A percentile compares a stretch with the other conserved stretches of the same genome.
Conservation (phyloP, 345 rosid genomes). For the Salix purpurea region DNA sequence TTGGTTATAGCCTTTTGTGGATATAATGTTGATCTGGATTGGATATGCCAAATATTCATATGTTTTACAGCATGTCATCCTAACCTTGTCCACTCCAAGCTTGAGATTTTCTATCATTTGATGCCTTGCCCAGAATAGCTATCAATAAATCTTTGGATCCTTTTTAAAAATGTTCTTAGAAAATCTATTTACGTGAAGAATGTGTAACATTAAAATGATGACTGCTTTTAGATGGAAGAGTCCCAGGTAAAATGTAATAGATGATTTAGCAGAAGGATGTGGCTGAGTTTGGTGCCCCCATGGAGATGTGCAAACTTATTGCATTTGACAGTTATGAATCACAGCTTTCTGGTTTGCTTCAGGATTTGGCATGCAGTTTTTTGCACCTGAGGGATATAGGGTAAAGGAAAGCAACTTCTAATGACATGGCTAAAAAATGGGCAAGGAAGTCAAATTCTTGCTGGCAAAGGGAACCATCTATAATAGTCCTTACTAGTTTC, state of each 20-base stretch:
- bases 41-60: not conserved
- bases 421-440: not conserved
- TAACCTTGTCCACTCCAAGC: not conserved
- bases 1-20: not conserved
- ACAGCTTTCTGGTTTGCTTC: not conserved
- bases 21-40: not conserved
- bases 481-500: not conserved
- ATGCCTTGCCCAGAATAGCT: not conserved
- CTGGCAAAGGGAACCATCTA: not conserved
- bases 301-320: not conserved
- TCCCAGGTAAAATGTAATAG: not conserved
- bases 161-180: not conserved
- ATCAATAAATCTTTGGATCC: not conserved
- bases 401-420: not conserved
- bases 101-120: not conserved
- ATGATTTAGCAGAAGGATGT: not conserved
- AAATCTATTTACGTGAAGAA: not conserved
- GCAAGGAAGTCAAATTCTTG: not conserved
- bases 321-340: not conserved
- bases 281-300: not conserved
- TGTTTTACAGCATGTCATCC: not conserved
- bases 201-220: not conserved
- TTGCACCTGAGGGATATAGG: not conserved
- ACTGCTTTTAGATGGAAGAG: not conserved
- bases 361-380: not conserved